Base-by-base conservation (phyloP, 2,329 filamentous ascomycete species). In the Trichoderma simmonsii region DNA sequence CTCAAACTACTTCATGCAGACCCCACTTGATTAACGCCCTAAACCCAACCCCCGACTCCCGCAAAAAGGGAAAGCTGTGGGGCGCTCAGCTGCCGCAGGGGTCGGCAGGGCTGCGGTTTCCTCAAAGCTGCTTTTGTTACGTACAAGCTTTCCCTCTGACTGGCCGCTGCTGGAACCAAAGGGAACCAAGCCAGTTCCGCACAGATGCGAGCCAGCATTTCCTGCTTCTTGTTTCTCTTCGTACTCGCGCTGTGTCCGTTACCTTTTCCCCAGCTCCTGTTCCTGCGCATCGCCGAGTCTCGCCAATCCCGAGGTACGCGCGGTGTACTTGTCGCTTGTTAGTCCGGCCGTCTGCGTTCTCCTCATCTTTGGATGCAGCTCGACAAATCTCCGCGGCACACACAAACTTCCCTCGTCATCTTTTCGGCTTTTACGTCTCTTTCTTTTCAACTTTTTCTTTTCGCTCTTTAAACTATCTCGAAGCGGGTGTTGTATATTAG, bases 371-470 rank as follows among this genome's bases (percentile, higher is more conserved):
- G 14, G 3, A 14, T 59, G 63, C 43, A 73, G 73, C 51, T 71
- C 71, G 67, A 70, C 75, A 70, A 66, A 77, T 79, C 77, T 79
- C 77, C 77, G 77, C 77, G 77, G 77, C 73, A 21, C 62, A 21
- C 62, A 43, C 39, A 43, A 30, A 9, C 62, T 24, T 70, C 43
- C 28, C 66, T 67, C 30, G 48, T 67, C 34, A 28, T 67, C 21
- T 24, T 11, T 34, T 39, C 51, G 51, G 30, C 48, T 21, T 12
- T 21, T 67, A 26, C 39, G 11, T 68, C 26, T 43, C 32, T 18
- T 43, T 59, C 51, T 39, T 68, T 18, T 59, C 21, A 8, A 28
- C 5, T 48, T 24, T 51, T 60, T 60, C 21, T 60, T 24, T 32
- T 12, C 24, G 2, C 32, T 39, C 51, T 21, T 34, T 5, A 36